Conservation (phyloP, 116 monocot genomes). For the Dioscorea cayenensis region DNA sequence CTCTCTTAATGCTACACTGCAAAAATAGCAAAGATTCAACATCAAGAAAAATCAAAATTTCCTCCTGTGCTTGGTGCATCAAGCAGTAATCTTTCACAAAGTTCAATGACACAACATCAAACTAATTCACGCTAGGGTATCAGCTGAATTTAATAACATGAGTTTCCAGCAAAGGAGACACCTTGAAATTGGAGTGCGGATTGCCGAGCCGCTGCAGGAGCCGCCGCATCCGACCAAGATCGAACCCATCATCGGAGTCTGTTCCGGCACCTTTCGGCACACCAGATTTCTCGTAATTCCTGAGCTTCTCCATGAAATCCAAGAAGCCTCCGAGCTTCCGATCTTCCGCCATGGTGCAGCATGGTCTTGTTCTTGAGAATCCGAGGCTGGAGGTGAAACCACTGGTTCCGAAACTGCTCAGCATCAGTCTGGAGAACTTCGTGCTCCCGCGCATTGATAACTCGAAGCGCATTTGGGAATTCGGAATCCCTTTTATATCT, state of each 20-base stretch:
- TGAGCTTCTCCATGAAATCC: slow-evolving; percentile 80
- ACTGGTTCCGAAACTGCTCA: not conserved
- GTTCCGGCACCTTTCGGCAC: slow-evolving; percentile 75
- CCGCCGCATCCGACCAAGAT: slow-evolving; percentile 86
- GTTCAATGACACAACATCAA: too few relatives aligned
- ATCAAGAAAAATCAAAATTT: too few relatives aligned
- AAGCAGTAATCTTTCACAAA: too few relatives aligned
- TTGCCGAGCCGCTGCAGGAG: slow-evolving; percentile 60
- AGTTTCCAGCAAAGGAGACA: slow-evolving; percentile 1
- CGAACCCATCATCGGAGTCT: slow-evolving; percentile 82
- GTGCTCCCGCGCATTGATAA: not conserved
- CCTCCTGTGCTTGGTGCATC: too few relatives aligned
- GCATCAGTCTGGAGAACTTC: not conserved
- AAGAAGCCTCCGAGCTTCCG: slow-evolving; percentile 44
- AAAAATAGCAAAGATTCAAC: too few relatives aligned
- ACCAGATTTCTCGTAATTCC: slow-evolving; percentile 73
- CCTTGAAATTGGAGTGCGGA: slow-evolving; percentile 68
- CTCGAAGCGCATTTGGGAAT: too few relatives aligned
- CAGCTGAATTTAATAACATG: not conserved
- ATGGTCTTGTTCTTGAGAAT: not conserved
- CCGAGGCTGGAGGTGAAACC: not conserved
- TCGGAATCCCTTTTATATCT: too few relatives aligned
- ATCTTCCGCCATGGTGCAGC: slow-evolving; percentile 26
- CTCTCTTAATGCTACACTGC: too few relatives aligned
- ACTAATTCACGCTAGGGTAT: too few relatives aligned